Evolutionary conservation across 768 basidiomycete species (phyloP).

Genomic region (Boletus rubescentipes): DNA sequence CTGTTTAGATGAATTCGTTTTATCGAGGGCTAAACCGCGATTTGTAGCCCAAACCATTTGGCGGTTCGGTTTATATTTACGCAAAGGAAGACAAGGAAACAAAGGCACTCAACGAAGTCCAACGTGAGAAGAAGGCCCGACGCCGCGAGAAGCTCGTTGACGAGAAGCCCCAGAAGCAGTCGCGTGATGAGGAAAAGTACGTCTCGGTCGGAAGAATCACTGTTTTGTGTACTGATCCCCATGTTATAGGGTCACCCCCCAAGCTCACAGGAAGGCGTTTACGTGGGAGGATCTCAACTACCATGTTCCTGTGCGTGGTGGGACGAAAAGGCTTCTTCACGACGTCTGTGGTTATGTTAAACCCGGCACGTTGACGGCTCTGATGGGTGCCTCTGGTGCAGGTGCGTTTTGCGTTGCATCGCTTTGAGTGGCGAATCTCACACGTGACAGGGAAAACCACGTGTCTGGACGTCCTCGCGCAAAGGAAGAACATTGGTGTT

Average conservation of each 20-base stretch:
- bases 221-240: constrained; percentile 1
- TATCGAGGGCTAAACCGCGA: not conserved
- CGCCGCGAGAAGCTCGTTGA: constrained; percentile 33
- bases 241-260: not conserved
- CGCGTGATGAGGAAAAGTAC: constrained; percentile 16
- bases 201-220: not conserved
- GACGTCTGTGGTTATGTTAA: constrained; percentile 80
- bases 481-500: constrained; percentile 70
- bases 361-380: constrained; percentile 83
- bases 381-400: constrained; percentile 86
- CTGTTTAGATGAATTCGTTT: constrained; percentile 10
- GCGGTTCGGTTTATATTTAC: constrained; percentile 52
- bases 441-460: constrained; percentile 63
- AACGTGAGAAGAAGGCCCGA: constrained; percentile 52
- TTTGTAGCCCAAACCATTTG: constrained; percentile 31
- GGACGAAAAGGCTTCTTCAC: constrained; percentile 61
- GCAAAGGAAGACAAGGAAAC: constrained; percentile 58
- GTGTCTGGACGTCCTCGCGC: constrained; percentile 71
- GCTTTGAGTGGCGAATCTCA: not conserved
- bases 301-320: constrained; percentile 65
- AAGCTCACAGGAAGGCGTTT: constrained; percentile 42
- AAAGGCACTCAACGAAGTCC: constrained; percentile 52
- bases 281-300: constrained; percentile 85
- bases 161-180: constrained; percentile 22
- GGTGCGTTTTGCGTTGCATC: constrained; percentile 39